Base-by-base conservation (phyloP, 1,139 yeast species). In the Petasospora rhodanensis region DNA sequence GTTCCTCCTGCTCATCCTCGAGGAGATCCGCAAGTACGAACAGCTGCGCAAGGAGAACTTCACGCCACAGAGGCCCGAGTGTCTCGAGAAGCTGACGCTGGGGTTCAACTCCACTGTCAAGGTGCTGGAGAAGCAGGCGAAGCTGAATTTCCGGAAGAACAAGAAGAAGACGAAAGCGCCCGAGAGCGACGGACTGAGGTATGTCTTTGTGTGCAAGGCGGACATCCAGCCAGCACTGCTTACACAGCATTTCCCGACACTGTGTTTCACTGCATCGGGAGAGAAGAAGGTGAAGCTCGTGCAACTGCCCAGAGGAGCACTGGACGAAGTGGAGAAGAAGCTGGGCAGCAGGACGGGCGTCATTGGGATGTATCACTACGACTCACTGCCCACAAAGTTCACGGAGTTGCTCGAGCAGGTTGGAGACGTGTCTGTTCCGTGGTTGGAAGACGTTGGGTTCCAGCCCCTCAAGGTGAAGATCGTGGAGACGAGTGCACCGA, bases 41-140 rank as follows among this genome's bases (percentile, higher is more conserved):
- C 19, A 26, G 8, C 18, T 34, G 12, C 32, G 24, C 14, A 24
- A 24, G 3, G 14, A 25, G 10, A 21, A 28, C 19, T 25, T 26
- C 10, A 29, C 21, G 2, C 37, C 34, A 3, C 38, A 28, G 13
- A 48, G 45, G 15, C 70, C 71, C 1, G 54, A 48, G 3, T 43
- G 61, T 5, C 26, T 44, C 5, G 38, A 49, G 0, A 43, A 56
- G 24, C 35, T 70, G 2, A 59, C 68, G 0, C 29, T 63, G 4
- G 84, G 84, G 2, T 78, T 76, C 57, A 78, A 78, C 52, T 59
- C 72, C 3, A 69, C 76, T 0, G 76, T 74, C 33, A 51, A 58
- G 36, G 56, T 58, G 3, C 54, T 78, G 18, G 84, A 78, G 48
- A 34, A 42, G 2, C 79, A 75, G 49, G 73, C 77, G 1, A 38